Percentiles rank a stretch among this genome's conserved stretches.
phyloP scores from a whole-genome alignment of 768 basidiomycete species.

The Panellus pusillus region DNA sequence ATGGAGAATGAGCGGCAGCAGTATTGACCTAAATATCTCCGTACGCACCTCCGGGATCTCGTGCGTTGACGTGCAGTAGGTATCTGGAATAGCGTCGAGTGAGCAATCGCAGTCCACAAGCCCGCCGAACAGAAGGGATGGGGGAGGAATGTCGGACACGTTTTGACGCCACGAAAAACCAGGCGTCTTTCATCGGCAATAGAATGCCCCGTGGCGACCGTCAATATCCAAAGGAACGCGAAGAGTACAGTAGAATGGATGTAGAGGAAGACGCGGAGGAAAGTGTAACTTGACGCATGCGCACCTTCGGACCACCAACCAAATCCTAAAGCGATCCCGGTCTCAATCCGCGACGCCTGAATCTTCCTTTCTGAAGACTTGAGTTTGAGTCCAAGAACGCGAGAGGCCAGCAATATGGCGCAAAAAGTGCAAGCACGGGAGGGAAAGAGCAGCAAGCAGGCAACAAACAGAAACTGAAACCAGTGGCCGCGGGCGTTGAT shows the following conservation, averaged over 20 bases:
- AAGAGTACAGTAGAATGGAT: background rate
- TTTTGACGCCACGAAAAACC: no score
- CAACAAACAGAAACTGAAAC: slow-evolving; percentile 2
- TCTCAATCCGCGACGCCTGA: background rate
- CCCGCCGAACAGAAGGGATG: background rate
- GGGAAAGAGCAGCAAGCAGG: background rate
- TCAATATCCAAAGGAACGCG: no score
- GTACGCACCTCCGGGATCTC: slow-evolving; percentile 3
- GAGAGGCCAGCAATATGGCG: slow-evolving; percentile 1
- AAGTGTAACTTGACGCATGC: background rate
- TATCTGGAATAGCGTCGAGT: background rate
- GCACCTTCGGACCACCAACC: slow-evolving; percentile 3
- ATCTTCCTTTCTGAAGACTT: background rate
- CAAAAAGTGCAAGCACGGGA: background rate
- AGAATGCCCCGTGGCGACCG: no score
- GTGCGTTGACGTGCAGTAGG: background rate
- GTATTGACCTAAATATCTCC: background rate
- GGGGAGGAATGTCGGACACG: no score
- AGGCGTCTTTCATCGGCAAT: no score
- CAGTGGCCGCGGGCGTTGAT: background rate
- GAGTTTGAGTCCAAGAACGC: slow-evolving; percentile 1
- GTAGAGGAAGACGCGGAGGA: background rate
- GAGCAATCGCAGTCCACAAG: background rate
- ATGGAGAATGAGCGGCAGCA: background rate
- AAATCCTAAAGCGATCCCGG: background rate